Percentiles rank a stretch among this genome's conserved stretches.
phyloP scores from a whole-genome alignment of 2,329 filamentous ascomycete genomes.

The Diaporthe nobilis region DNA sequence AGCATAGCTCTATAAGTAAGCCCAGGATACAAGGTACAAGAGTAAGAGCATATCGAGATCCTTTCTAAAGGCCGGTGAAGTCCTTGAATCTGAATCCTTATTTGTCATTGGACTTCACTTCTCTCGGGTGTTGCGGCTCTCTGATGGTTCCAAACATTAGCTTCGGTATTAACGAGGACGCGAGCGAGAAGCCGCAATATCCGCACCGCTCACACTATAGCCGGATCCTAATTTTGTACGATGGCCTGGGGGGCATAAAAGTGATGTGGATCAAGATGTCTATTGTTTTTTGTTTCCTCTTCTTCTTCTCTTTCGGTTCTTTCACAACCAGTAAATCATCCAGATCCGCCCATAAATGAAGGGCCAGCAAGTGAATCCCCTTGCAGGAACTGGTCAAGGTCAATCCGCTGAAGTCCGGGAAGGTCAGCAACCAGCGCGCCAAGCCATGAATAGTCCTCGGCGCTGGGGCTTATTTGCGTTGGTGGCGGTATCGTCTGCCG shows the following conservation, averaged over 20 bases:
- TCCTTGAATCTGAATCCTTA: neutral
- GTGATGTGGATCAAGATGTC: neutral
- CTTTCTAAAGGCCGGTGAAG: neutral
- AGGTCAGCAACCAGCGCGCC: constrained; percentile 60
- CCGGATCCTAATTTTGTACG: neutral
- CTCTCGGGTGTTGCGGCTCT: constrained; percentile 25
- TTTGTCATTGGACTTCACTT: neutral
- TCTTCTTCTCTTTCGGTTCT: neutral
- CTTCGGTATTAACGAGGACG: neutral
- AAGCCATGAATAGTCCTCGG: constrained; percentile 57
- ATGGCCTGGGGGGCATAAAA: neutral
- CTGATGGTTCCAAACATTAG: neutral
- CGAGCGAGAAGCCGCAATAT: constrained; percentile 32
- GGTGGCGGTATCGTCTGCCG: constrained; percentile 36
- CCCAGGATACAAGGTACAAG: neutral
- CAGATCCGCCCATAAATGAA: constrained; percentile 22
- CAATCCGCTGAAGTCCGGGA: constrained; percentile 58
- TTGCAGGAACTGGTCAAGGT: constrained; percentile 55
- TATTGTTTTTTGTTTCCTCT: neutral
- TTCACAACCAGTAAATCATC: neutral
- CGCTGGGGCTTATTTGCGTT: constrained; percentile 39
- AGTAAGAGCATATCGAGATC: neutral
- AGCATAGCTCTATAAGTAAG: neutral
- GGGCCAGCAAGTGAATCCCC: constrained; percentile 37
- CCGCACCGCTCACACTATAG: constrained; percentile 7